Evolutionary conservation across 306 rosid genomes (phyloP), one percentile per base, ranked within the genome.

Genomic region (Cyamopsis tetragonoloba): DNA sequence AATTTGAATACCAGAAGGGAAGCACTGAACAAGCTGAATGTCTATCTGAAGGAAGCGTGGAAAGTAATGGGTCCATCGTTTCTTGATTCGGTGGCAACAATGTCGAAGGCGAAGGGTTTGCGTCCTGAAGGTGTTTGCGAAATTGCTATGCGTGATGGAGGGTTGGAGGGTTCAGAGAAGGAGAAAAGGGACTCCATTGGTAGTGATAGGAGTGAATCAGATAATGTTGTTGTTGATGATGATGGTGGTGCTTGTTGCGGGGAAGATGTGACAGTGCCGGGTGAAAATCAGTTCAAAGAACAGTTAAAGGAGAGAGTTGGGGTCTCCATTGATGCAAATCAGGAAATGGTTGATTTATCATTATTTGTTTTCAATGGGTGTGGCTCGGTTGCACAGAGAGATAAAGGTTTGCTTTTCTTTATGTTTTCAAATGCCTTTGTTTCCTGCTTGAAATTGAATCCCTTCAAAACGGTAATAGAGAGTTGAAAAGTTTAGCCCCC

Each of bases 41-140:
- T 3, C 32, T 93, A 62, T 76, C 17, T 90, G 80, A 59, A 60
- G 17, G 96, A 88, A 72, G 87, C 91, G 1, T 80, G 88, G 86
- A 82, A 37, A 10, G 7, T 27, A 4, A 68, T 86, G 76, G 97
- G 96, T 2, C 84, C 83, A 27, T 37, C 89, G 6, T 86, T 82
- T 62, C 62, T 86, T 26, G 80, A 82, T 24, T 71, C 50, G 15
- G 64, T 68, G 4, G 81, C 76, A 8, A 12, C 8, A 1, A n/a
- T 70, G 84, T 24, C 34, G 5, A 43, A 48, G 28, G 64, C 3
- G 19, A 64, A 46, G 19, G 66, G 13, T 8, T 50, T 22, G 26
- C 19, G 66, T 41, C 11, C 32, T 13, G 41, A 17, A 30, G 76
- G 79, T 56, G 80, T 51, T 23, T 22, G 70, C 42, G 66, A 43